phyloP scores from a whole-genome alignment of 176 grass and related monocot species.

The Musa troglodytarum region DNA sequence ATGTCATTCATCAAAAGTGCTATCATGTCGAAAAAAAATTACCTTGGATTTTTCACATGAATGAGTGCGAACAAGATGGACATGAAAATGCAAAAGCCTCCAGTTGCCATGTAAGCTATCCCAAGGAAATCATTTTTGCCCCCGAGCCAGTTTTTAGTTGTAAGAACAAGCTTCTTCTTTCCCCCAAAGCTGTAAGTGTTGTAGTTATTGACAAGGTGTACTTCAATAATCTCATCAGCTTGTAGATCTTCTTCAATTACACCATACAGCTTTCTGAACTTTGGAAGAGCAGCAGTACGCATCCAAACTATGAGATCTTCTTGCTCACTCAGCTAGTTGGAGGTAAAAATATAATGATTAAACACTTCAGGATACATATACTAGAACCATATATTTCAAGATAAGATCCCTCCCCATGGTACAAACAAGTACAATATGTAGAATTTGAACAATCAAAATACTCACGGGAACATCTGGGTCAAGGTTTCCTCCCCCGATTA shows the following conservation, averaged over 20 bases:
- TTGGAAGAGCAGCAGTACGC: constrained; percentile 73
- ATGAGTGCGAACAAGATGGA: constrained; percentile 76
- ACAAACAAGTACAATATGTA: neutral
- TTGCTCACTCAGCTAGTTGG: constrained; percentile 65
- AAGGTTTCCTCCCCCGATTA: constrained; percentile 81
- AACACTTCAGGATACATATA: neutral
- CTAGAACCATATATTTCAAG: constrained; percentile 11
- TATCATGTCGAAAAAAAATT: neutral
- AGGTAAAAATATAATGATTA: constrained; percentile 12
- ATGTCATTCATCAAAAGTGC: neutral
- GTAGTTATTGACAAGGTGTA: constrained; percentile 80
- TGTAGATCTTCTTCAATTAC: constrained; percentile 70
- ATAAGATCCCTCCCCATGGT: neutral
- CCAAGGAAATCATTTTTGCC: constrained; percentile 94
- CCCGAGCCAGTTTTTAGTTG: constrained; percentile 67
- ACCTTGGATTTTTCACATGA: constrained; percentile 89
- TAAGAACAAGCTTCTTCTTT: constrained; percentile 67
- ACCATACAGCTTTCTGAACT: constrained; percentile 82
- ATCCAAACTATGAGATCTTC: constrained; percentile 98
- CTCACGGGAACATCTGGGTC: constrained; percentile 66
- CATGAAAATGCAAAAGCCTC: constrained; percentile 50
- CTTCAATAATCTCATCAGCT: constrained; percentile 37
- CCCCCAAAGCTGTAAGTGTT: constrained; percentile 84
- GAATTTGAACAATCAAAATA: constrained; percentile 1
- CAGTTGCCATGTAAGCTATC: constrained; percentile 60